Evolutionary conservation across 108 stramenopile species (phyloP).

Genomic region (Cyclotella cryptica): DNA sequence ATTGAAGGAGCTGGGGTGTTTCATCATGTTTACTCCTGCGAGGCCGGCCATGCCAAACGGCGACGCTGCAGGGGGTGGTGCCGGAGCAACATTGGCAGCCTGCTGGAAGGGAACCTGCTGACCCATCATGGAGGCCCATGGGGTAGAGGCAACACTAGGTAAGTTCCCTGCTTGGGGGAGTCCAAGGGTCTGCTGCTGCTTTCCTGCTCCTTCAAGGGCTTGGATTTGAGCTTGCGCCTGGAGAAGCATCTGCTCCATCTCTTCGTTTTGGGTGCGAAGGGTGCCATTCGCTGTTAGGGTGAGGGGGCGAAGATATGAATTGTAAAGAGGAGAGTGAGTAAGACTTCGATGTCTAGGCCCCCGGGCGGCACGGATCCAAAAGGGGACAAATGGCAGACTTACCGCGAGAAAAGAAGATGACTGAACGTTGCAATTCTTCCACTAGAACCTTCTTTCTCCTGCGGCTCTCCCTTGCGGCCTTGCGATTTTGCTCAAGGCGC

Average conservation of each 20-base stretch:
- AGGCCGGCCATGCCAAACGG: no score
- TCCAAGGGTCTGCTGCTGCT: not conserved
- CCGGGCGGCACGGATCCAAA: not conserved
- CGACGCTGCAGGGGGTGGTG: no score
- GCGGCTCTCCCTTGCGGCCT: constrained; percentile 85
- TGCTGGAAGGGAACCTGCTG: not conserved
- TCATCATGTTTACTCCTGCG: no score
- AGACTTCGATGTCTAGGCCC: no score
- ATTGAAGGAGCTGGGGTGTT: no score
- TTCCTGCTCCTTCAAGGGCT: not conserved
- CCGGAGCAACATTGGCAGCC: not conserved
- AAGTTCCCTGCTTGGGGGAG: not conserved
- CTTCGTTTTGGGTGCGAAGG: constrained; percentile 37
- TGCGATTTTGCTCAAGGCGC: constrained; percentile 87
- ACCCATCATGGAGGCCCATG: not conserved
- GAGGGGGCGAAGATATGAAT: not conserved
- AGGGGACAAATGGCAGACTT: not conserved
- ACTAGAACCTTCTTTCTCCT: constrained; percentile 87
- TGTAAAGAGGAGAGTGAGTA: not conserved
- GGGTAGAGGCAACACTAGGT: not conserved
- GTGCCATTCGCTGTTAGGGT: constrained; percentile 29
- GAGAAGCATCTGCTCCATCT: constrained; percentile 30
- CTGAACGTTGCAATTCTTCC: constrained; percentile 84
- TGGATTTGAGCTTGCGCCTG: constrained; percentile 28
- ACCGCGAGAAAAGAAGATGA: constrained; percentile 79